A percentile compares a stretch with the other conserved stretches of the same genome.
Conservation (phyloP, 2,329 filamentous ascomycete genomes). For the Bipolaris victoriae region DNA sequence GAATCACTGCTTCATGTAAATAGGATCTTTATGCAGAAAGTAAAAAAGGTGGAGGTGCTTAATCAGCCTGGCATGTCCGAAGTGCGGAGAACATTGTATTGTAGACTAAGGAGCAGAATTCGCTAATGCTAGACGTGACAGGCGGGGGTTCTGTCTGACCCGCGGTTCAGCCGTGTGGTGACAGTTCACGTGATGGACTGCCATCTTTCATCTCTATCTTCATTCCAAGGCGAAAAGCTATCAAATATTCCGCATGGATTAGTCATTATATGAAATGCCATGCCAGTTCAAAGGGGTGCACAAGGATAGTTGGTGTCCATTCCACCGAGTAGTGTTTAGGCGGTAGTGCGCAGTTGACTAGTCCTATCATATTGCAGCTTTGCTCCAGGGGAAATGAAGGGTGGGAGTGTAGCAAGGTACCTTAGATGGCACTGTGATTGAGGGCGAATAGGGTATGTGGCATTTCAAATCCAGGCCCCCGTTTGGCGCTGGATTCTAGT, state of each 20-base stretch:
- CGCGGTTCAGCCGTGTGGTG: too few species aligned
- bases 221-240: constrained; percentile 34
- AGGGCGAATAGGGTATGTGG: constrained; percentile 56
- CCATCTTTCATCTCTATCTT: constrained; percentile 13
- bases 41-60: too few species aligned
- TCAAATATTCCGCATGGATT: constrained; percentile 35
- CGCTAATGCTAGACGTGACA: too few species aligned
- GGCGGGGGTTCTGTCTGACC: too few species aligned
- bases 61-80: too few species aligned
- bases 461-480: constrained; percentile 57
- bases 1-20: not conserved
- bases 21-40: not conserved
- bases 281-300: constrained; percentile 53
- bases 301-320: constrained; percentile 58
- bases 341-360: constrained; percentile 57
- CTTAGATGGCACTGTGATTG: constrained; percentile 56
- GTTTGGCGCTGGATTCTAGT: constrained; percentile 55
- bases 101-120: too few species aligned
- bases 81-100: too few species aligned
- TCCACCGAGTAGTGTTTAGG: constrained; percentile 59
- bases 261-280: constrained; percentile 17
- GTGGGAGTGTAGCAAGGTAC: constrained; percentile 45
- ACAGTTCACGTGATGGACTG: not conserved
- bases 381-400: constrained; percentile 50
- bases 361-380: constrained; percentile 54